Evolutionary conservation across 2,329 filamentous ascomycete genomes (phyloP).

Genomic region (Hymenoscyphus repandus): DNA sequence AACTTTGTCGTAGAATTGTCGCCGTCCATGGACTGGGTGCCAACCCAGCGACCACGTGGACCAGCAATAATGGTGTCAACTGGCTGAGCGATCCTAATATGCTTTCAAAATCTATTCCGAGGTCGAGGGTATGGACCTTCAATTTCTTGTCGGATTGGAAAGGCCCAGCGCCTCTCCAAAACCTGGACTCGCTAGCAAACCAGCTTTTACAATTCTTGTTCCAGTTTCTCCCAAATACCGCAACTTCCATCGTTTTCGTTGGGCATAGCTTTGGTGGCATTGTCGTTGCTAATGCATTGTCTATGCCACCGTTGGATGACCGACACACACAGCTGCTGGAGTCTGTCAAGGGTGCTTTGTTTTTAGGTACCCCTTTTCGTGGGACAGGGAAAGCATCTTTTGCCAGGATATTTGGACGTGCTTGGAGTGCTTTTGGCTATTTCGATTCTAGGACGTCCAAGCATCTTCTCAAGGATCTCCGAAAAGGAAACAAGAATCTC

Average conservation of each 20-base stretch:
- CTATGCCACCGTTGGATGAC: not conserved
- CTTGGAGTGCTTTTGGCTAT: no score
- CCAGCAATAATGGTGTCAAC: not conserved
- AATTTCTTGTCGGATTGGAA: not conserved
- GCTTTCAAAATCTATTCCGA: not conserved
- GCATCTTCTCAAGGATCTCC: no score
- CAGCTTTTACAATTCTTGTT: not conserved
- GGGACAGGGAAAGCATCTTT: no score
- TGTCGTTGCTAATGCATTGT: no score
- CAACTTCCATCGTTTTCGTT: not conserved
- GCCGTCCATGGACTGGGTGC: not conserved
- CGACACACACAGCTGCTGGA: not conserved
- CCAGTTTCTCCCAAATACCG: not conserved
- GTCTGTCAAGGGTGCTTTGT: not conserved
- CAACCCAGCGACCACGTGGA: not conserved
- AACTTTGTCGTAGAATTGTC: not conserved
- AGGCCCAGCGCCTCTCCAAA: not conserved
- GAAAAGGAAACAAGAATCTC: no score
- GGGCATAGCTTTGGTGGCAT: slow-evolving; percentile 4
- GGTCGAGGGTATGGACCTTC: not conserved
- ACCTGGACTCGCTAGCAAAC: not conserved
- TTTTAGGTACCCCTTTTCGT: slow-evolving; percentile 3
- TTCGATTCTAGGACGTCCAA: no score
- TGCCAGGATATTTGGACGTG: no score
- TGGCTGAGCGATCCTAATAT: not conserved